Base-by-base conservation (phyloP, 768 basidiomycete genomes). In the Rhizopogon salebrosus region DNA sequence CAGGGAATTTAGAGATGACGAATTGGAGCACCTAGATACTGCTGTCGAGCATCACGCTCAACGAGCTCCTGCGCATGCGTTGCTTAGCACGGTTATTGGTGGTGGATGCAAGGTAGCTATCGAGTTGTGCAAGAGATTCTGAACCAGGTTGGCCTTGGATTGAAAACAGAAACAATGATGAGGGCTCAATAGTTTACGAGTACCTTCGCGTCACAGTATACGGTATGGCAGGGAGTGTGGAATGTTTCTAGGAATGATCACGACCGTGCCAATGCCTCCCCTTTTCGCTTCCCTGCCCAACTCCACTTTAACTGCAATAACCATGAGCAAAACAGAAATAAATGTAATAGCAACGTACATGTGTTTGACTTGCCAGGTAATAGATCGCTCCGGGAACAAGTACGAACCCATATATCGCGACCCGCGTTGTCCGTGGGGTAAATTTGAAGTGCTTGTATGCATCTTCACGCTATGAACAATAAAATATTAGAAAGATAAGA, bases 11-110 rank as follows among this genome's bases (percentile, higher is more conserved):
- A 75, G 93, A 57, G 93, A 98, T 68, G 95, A 98, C 61, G 95
- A 98, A 63, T 77, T 98, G 16, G 94, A 93, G 63, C 95, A 98
- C 67, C 75, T 98, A 52, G 89, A 97, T 60, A 89, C 85, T 29
- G 95, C 95, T 2, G 87, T 98, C 6, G 84, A 85, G 52, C 80
- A 97, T 61, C 78, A 88, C 63, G 86, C 92, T 23, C 95, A 97
- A 67, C 80, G 85, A 48, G 93, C 93, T 20, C 93, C 95, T 1
- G 93, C 87, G 38, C 93, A 98, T 68, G 91, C 92, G 1, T 72
- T 98, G 39, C 71, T 98, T 52, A 94, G 91, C 60, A 87, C 90
- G 7, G 71, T 93, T 23, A 78, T 98, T 10, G 92, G 89, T 3
- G 78, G 74, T 3, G 93, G 93, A 2, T 98, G 95, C 70, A 90